Evolutionary conservation across 208 protist genomes (phyloP).

Genomic region (Trypanosoma platydactyli): DNA sequence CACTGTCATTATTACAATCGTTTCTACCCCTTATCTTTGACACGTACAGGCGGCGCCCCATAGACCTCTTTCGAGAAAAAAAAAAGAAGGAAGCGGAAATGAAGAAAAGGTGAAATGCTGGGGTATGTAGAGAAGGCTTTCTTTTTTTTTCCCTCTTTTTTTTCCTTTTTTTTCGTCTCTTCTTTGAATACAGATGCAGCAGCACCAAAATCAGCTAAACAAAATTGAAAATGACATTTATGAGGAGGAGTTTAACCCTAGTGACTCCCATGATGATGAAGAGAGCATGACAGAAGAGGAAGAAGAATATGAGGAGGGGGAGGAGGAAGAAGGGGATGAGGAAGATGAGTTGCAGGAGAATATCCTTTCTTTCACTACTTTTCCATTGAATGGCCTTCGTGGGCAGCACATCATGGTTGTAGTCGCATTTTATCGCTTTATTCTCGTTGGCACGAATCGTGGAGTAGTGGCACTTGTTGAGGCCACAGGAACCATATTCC

Average conservation of each 20-base stretch:
- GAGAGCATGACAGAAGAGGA: constrained; percentile 33
- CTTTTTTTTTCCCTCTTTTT: not conserved
- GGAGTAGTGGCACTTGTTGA: constrained; percentile 58
- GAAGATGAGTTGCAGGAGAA: constrained; percentile 38
- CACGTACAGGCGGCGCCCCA: too few relatives aligned
- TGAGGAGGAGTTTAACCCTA: constrained; percentile 14
- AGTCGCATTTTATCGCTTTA: constrained; percentile 36
- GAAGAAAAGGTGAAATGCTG: constrained; percentile 2
- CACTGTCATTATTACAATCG: not conserved
- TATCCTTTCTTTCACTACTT: constrained; percentile 52
- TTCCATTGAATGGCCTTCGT: constrained; percentile 30
- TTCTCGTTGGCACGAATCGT: constrained; percentile 74
- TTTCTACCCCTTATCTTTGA: constrained; percentile 21
- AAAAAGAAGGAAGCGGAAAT: constrained; percentile 11
- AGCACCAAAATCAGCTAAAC: not conserved
- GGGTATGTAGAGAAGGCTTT: not conserved
- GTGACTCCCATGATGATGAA: constrained; percentile 26
- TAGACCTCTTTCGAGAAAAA: too few relatives aligned
- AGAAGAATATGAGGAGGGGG: constrained; percentile 30
- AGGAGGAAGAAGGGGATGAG: constrained; percentile 18
- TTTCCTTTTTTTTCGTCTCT: not conserved
- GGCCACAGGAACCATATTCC: constrained; percentile 10
- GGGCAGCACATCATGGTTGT: constrained; percentile 68
- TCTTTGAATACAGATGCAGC: not conserved
- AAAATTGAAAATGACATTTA: not conserved